Base-by-base conservation (phyloP, 2,329 filamentous ascomycete genomes). In the Aspergillus oerlinghausenensis region DNA sequence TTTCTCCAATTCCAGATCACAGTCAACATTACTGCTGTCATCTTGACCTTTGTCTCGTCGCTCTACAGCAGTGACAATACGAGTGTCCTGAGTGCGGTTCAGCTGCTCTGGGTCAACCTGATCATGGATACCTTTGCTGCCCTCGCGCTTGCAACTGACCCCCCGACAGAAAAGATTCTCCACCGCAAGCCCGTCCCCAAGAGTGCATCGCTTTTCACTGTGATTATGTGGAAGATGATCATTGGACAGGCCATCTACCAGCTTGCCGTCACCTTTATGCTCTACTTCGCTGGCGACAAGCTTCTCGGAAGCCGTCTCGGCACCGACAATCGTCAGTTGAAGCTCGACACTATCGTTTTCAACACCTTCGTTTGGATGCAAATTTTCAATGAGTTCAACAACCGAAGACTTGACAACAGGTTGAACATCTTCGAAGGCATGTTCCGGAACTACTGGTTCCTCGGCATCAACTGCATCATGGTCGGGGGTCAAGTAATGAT, bases 291-390 rank as follows among this genome's bases (percentile, higher is more conserved):
- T 32, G 85, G 82, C 51, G 75, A 74, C 57, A 76, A 68, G 35
- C 85, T 90, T 14, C 79, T 90, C n/a, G 78, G 78, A 8, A 84
- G 87, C 63, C 71, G 81, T 14, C 77, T 77, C 29, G 71, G 75
- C 3, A 74, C 80, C 29, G 66, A 77, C 35, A 70, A 82, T 7
- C 69, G 74, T 38, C 61, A 71, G 5, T 67, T 63, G 14, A 80
- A 89, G 65, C 80, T 95, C 58, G 80, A 86, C 55, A 95, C 92
- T 2, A 82, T 97, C 50, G 89, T 97, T 7, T 97, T 97, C 82
- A 97, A 97, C 79, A 94, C 91, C 0, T 97, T 97, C 70, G 93
- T 97, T 53, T 97, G 93, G 93, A 97, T 97, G 92, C 93, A 97
- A 67, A 95, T 97, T 66, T 97, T 97, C 80, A 97, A 97, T 75